Percentiles rank a stretch among this genome's conserved stretches.
Conservation (phyloP, 1,284 basidiomycete species). For the Xerocomus minutiporus region DNA sequence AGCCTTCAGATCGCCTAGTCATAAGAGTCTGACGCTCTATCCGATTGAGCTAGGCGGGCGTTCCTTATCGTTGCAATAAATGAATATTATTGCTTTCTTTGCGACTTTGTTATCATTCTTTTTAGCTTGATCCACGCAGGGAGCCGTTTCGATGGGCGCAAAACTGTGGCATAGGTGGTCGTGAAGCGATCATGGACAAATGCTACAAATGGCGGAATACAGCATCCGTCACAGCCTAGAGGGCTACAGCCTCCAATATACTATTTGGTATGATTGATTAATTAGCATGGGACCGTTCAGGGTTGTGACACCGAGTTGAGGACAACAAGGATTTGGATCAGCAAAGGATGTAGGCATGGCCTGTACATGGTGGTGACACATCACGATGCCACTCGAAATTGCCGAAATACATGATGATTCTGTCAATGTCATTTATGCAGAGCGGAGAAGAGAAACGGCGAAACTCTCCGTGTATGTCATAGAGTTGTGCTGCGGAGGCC, state of each 20-base stretch:
- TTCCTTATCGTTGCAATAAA: neutral
- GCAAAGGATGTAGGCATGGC: neutral
- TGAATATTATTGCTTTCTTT: neutral
- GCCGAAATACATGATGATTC: neutral
- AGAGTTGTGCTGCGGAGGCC: slow-evolving; percentile 11
- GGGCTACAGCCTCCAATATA: slow-evolving; percentile 15
- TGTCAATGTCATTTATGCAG: neutral
- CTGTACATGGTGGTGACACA: slow-evolving; percentile 1
- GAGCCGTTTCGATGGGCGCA: slow-evolving; percentile 18
- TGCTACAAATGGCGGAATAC: slow-evolving; percentile 14
- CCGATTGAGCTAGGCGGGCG: slow-evolving; percentile 84
- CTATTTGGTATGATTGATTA: slow-evolving; percentile 17
- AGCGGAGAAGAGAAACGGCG: neutral
- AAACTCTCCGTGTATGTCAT: neutral
- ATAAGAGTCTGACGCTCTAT: slow-evolving; percentile 78
- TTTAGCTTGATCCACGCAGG: neutral
- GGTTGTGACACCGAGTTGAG: slow-evolving; percentile 17
- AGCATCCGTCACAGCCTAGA: slow-evolving; percentile 17
- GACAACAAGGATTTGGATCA: neutral
- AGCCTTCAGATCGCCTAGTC: slow-evolving; percentile 69
- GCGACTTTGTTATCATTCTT: neutral
- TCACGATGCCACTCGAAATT: neutral
- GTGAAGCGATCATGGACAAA: slow-evolving; percentile 9
- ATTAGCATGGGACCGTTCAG: slow-evolving; percentile 15
- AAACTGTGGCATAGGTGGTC: slow-evolving; percentile 22